phyloP scores from a whole-genome alignment of 208 protist species.

The Angomonas desouzai region DNA sequence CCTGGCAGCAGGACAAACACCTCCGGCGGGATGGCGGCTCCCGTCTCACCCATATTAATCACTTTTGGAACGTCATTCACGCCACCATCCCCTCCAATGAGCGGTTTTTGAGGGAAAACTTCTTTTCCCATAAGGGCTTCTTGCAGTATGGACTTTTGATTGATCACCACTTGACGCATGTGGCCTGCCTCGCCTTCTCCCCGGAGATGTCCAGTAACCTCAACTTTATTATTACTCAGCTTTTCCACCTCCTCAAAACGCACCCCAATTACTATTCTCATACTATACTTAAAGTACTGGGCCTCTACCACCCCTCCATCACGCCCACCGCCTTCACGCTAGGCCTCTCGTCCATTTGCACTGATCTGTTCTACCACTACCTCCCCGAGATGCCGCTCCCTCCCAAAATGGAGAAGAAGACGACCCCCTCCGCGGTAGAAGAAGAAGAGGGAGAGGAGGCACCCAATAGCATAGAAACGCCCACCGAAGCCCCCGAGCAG shows the following conservation, averaged over 20 bases:
- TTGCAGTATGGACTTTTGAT: constrained; percentile 81
- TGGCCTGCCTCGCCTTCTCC: constrained; percentile 16
- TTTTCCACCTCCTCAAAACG: constrained; percentile 49
- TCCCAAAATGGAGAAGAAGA: constrained; percentile 16
- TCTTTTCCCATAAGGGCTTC: constrained; percentile 40
- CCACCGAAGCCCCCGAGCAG: no score
- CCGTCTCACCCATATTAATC: constrained; percentile 17
- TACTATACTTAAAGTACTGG: constrained; percentile 53
- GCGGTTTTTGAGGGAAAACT: constrained; percentile 56
- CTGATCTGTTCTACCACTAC: constrained; percentile 50
- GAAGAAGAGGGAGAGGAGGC: constrained; percentile 6
- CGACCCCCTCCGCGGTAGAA: not conserved
- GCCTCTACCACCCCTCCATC: constrained; percentile 35
- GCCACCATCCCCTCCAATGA: constrained; percentile 39
- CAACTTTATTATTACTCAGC: constrained; percentile 52
- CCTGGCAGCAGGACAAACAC: constrained; percentile 23
- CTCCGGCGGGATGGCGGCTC: constrained; percentile 1
- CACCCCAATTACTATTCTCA: constrained; percentile 67
- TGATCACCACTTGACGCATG: constrained; percentile 69
- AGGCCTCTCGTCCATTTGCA: constrained; percentile 44
- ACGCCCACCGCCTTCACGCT: constrained; percentile 46
- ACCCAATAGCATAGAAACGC: no score
- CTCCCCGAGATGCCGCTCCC: constrained; percentile 23
- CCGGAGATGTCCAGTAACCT: constrained; percentile 19
- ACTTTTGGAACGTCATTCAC: constrained; percentile 18